A percentile compares a stretch with the other conserved stretches of the same genome.
Evolutionary conservation across 352 stramenopile species (phyloP).

Genomic region (Pythium plurisporium): DNA sequence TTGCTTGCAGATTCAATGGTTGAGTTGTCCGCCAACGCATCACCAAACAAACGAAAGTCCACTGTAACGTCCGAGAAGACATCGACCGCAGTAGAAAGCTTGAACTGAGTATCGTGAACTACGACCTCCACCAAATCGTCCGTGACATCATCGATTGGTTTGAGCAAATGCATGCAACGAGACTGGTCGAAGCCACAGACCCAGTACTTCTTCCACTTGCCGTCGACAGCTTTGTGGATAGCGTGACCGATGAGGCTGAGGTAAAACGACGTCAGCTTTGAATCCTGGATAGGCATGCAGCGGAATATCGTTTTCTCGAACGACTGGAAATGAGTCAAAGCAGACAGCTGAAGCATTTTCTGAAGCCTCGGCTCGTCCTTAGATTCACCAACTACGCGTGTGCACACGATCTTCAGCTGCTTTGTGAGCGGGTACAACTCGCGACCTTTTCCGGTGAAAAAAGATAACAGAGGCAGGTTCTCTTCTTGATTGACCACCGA

Average conservation of each 20-base stretch:
- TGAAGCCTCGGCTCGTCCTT: constrained; percentile 20
- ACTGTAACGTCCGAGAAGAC: constrained; percentile 47
- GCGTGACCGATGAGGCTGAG: constrained; percentile 62
- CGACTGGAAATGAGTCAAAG: constrained; percentile 82
- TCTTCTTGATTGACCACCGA: constrained; percentile 77
- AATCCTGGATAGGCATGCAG: constrained; percentile 49
- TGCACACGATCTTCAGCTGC: constrained; percentile 56
- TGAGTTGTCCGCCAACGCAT: constrained; percentile 9
- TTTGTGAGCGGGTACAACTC: constrained; percentile 74
- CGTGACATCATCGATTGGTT: constrained; percentile 33
- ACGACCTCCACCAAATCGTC: constrained; percentile 60
- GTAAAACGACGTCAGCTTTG: constrained; percentile 51
- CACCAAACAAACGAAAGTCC: constrained; percentile 49
- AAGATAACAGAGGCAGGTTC: constrained; percentile 53
- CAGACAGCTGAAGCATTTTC: constrained; percentile 54
- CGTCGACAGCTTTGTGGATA: constrained; percentile 72
- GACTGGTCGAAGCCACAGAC: constrained; percentile 63
- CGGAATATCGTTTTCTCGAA: constrained; percentile 77
- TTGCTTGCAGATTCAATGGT: constrained; percentile 9
- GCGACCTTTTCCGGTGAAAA: constrained; percentile 56
- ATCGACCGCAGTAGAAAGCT: constrained; percentile 38
- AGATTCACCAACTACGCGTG: not conserved
- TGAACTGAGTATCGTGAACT: constrained; percentile 77
- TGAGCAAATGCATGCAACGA: constrained; percentile 56
- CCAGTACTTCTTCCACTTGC: constrained; percentile 75